Base-by-base conservation (phyloP, 345 rosid species). In the Populus tremula region DNA sequence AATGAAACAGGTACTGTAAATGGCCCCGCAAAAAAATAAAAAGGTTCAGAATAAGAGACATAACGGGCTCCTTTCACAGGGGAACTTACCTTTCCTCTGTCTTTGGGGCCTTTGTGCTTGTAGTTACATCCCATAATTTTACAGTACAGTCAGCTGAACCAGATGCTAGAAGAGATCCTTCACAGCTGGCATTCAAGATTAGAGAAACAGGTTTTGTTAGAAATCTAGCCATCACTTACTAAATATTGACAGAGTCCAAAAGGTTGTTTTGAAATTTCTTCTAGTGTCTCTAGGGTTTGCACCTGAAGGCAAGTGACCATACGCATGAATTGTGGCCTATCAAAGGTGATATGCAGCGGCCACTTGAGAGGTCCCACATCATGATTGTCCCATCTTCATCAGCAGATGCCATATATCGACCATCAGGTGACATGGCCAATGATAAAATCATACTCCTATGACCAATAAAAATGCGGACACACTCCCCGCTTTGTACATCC, bases 311-410 rank as follows among this genome's bases (percentile, higher is more conserved):
- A 78, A 96, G 97, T 16, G 94, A 77, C 98, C 99, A 92, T 16
- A 90, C 97, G 71, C 97, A 94, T 18, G 97, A 92, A 69, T 85
- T 91, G 82, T 96, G 99, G 35, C 99, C 97, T 87, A 90, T 87
- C 87, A 96, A 84, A 83, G 98, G 97, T 4, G 92, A 92, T 74
- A 96, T 83, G 81, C 97, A 91, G n/a, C 97, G 92, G 72, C 98
- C 98, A 49, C 87, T 92, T 39, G 98, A 87, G 72, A 96, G 92
- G 86, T 94, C 99, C 99, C 99, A 96, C 97, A 91, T 92, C 99
- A 92, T 90, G 77, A 93, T 89, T 21, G 90, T 83, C 64, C 98
- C 98, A 82, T 94, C 99, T 88, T 92, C 98, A 84, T 94, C 99
- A 41, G 93, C 99, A 17, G 98, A 96, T 49, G 98, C 97, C 98